Base-by-base conservation (phyloP, 805 yeast genomes). In the Lachancea lanzarotensis region DNA sequence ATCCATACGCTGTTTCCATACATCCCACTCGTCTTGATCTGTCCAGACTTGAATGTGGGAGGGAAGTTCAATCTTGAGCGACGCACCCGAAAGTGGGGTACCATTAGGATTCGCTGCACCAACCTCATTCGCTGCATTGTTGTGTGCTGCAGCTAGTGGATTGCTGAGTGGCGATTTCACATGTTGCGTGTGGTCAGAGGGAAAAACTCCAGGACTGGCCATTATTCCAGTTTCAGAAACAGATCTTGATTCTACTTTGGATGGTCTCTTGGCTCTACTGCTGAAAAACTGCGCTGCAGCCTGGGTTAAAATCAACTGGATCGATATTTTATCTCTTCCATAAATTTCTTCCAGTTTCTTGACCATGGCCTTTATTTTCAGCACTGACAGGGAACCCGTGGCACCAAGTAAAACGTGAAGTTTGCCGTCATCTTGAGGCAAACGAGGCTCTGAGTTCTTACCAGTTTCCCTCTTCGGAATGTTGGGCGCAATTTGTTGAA, bases 21-120 rank as follows among this genome's bases (percentile, higher is more conserved):
- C 79, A 29, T 70, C 69, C 98, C 98, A 91, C 66, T 91, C 98
- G 62, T 93, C 98, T 47, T 77, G 75, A 59, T 93, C 97, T 58
- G 90, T 75, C 98, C 98, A 91, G 15, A 90, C 78, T 49, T 81
- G 82, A 19, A 89, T 87, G 54, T 82, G 82, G 15, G 82, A 73
- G 18, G 89, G 76, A 27, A 69, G 63, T 57, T 73, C 81, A 63
- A 59, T 78, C 65, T 67, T 79, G 65, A 65, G 68, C 32, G 69
- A 75, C 15, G 53, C 45, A 7, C 40, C 36, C 3, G 37, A n/a
- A 7, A 22, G 22, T 12, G 20, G 17, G 33, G 13, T 22, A 8
- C 25, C 13, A 17, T 38, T 38, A 7, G 32, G 17, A 35, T 36
- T 29, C 8, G 25, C 17, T 7, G 19, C 35, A n/a, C 35, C 37